These are phyloP conservation scores for Collybia nuda DNA, from an alignment of 768 basidiomycete genomes.

Conservation along the genomic window DNA sequence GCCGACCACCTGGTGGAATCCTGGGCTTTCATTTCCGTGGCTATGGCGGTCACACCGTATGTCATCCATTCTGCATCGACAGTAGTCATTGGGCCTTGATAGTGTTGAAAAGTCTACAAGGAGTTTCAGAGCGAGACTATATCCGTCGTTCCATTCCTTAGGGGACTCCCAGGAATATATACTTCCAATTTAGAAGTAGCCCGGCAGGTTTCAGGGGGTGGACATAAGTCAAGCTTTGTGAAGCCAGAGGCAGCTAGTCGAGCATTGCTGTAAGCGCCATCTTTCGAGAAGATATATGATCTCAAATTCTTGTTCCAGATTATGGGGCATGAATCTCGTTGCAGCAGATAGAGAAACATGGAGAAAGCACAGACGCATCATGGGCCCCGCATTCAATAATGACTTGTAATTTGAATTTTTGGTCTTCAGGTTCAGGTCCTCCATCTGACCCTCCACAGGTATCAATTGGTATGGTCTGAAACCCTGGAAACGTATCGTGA, in stretches of 20 bases:
- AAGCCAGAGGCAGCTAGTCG: constrained; percentile 35
- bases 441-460: constrained; percentile 18
- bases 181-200: constrained; percentile 47
- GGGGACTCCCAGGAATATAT: constrained; percentile 34
- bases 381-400: constrained; percentile 44
- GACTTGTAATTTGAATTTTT: constrained; percentile 28
- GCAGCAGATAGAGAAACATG: constrained; percentile 42
- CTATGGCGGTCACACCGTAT: constrained; percentile 30
- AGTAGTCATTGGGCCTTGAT: background rate
- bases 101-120: constrained; percentile 29
- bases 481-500: constrained; percentile 29
- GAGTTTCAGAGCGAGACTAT: constrained; percentile 35
- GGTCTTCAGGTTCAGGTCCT: background rate
- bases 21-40: constrained; percentile 36
- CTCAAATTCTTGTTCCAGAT: constrained; percentile 23
- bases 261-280: constrained; percentile 28
- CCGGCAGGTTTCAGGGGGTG: constrained; percentile 40
- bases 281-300: background rate
- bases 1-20: constrained; percentile 44
- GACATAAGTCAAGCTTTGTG: constrained; percentile 35
- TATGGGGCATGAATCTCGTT: constrained; percentile 49
- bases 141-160: constrained; percentile 38
- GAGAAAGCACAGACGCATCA: constrained; percentile 44
- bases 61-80: constrained; percentile 9
- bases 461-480: constrained; percentile 34